Evolutionary conservation across 768 basidiomycete genomes (phyloP).

Genomic region (Lactarius evosmus): DNA sequence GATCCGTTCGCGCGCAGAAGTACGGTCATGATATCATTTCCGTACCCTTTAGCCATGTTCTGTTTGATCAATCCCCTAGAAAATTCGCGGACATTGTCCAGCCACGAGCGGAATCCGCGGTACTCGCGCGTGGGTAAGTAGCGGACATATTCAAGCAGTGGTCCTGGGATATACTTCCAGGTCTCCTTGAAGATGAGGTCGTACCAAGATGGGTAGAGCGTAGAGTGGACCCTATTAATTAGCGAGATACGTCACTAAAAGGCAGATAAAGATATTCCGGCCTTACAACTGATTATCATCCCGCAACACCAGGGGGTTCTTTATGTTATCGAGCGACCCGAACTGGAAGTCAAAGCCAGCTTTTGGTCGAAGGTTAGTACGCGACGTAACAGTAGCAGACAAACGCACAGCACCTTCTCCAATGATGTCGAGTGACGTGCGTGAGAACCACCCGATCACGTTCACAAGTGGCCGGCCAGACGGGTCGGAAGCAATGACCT

Average conservation of each 20-base stretch:
- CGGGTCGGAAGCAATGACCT: constrained; percentile 15
- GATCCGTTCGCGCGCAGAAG: constrained; percentile 1
- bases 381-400: neutral
- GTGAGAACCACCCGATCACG: constrained; percentile 28
- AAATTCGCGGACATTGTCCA: neutral
- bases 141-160: neutral
- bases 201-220: constrained; percentile 7
- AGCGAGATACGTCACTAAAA: neutral
- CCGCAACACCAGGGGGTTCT: constrained; percentile 28
- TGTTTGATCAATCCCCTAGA: neutral
- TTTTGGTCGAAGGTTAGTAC: neutral
- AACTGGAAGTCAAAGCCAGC: constrained; percentile 32
- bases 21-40: constrained; percentile 3
- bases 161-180: neutral
- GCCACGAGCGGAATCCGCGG: neutral
- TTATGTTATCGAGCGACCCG: constrained; percentile 28
- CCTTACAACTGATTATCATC: constrained; percentile 31
- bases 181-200: neutral
- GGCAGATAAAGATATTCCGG: neutral
- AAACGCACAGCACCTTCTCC: constrained; percentile 27
- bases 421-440: constrained; percentile 31
- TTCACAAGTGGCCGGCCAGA: constrained; percentile 22
- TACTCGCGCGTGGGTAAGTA: constrained; percentile 4
- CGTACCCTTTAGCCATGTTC: neutral
- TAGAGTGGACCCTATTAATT: constrained; percentile 5